Conservation (phyloP, 2,329 filamentous ascomycete genomes). For the Gyromitra esculenta region DNA sequence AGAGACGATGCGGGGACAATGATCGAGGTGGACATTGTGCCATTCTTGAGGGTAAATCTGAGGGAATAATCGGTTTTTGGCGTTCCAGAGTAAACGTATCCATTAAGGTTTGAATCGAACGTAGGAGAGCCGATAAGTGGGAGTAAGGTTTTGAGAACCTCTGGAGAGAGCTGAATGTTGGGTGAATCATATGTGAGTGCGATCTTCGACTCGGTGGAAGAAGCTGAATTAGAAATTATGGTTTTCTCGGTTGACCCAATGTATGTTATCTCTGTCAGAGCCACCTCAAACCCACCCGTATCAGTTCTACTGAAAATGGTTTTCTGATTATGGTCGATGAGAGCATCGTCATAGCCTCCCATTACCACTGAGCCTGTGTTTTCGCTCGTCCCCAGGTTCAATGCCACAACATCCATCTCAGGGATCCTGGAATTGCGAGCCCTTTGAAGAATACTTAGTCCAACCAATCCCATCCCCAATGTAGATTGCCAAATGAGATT, state of each 20-base stretch:
- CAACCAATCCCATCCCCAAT: conserved; percentile 52
- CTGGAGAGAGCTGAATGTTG: conserved; percentile 45
- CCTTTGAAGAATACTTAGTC: conserved; percentile 50
- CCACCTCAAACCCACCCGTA: conserved; percentile 34
- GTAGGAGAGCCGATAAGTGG: conserved; percentile 52
- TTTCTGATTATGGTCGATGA: conserved; percentile 50
- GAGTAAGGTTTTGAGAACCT: conserved; percentile 43
- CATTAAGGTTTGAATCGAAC: conserved; percentile 45
- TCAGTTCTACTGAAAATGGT: conserved; percentile 46
- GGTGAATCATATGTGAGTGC: conserved; percentile 51
- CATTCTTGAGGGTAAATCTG: conserved; percentile 51
- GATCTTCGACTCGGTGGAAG: conserved; percentile 28
- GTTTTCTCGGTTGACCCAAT: conserved; percentile 23
- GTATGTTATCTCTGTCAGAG: conserved; percentile 35
- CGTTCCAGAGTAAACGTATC: conserved; percentile 49
- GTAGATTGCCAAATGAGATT: conserved; percentile 42
- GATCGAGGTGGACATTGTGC: conserved; percentile 37
- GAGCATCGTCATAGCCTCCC: conserved; percentile 53
- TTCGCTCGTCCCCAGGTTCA: conserved; percentile 47
- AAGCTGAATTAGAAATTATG: conserved; percentile 20
- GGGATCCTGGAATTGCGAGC: conserved; percentile 39
- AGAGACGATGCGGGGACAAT: conserved; percentile 52
- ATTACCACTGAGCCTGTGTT: conserved; percentile 52
- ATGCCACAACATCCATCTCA: conserved; percentile 52
- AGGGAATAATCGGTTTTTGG: conserved; percentile 51